Conservation (phyloP, 2,329 filamentous ascomycete genomes). For the Aureobasidium leucospermi region DNA sequence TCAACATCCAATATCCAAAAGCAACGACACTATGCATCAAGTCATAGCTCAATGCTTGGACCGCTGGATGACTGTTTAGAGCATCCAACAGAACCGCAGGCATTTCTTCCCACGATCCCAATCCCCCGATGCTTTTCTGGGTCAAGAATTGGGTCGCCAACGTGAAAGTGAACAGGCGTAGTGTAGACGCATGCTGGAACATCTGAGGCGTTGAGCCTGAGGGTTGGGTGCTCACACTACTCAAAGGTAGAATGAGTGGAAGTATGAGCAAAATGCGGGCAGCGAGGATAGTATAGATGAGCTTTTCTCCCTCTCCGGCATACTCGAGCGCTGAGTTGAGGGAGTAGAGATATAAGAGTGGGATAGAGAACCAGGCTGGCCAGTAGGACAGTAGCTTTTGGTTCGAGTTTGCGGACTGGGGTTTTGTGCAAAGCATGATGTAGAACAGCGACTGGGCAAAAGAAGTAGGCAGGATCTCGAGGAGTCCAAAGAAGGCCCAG, state of each 20-base stretch:
- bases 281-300: slow-evolving; percentile 21
- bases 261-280: slow-evolving; percentile 20
- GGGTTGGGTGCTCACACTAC: neutral
- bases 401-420: neutral
- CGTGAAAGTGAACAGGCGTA: slow-evolving; percentile 7
- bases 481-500: slow-evolving; percentile 27
- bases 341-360: slow-evolving; percentile 16
- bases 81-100: slow-evolving; percentile 15
- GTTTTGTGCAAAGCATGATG: slow-evolving; percentile 21
- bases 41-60: slow-evolving; percentile 25
- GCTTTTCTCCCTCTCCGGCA: neutral
- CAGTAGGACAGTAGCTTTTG: neutral
- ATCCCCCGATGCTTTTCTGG: neutral
- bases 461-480: slow-evolving; percentile 29
- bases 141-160: neutral
- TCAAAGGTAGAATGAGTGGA: slow-evolving; percentile 18
- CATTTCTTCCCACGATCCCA: neutral
- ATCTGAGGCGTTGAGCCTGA: neutral
- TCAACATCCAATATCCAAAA: slow-evolving; percentile 1
- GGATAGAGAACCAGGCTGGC: slow-evolving; percentile 9
- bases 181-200: slow-evolving; percentile 12
- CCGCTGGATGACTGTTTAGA: slow-evolving; percentile 26
- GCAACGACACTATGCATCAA: slow-evolving; percentile 19
- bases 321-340: slow-evolving; percentile 15
- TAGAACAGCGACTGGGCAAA: slow-evolving; percentile 29